These are phyloP conservation scores for Aurinia saxatilis DNA, from an alignment of 345 rosid species.

Conservation along the genomic window DNA sequence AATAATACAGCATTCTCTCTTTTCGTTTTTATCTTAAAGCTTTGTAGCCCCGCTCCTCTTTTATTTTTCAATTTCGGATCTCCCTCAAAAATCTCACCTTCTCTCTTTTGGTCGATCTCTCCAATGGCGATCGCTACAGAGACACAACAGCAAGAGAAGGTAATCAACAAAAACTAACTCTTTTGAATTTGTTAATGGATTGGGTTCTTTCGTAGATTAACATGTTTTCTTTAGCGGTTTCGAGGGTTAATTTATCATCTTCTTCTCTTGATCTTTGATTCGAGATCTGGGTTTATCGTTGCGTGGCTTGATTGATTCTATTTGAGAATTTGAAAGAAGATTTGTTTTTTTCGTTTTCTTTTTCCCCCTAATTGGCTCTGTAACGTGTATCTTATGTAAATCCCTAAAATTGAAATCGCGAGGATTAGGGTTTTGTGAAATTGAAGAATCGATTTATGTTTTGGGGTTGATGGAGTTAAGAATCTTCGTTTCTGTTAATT, in stretches of 20 bases:
- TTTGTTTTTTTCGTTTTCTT: too few relatives aligned
- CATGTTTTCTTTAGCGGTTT: neutral
- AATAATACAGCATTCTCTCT: too few relatives aligned
- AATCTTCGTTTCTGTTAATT: too few relatives aligned
- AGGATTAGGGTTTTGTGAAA: conserved; percentile 1
- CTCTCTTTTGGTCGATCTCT: neutral
- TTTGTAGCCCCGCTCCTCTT: conserved; percentile 17
- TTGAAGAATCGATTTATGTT: neutral
- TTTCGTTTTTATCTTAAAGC: neutral
- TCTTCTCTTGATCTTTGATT: neutral
- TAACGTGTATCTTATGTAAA: too few relatives aligned
- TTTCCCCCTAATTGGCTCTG: too few relatives aligned
- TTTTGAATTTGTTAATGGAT: too few relatives aligned
- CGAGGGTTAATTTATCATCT: neutral
- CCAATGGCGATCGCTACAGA: conserved; percentile 73
- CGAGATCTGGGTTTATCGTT: neutral
- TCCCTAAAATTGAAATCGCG: too few relatives aligned
- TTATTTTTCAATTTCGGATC: neutral
- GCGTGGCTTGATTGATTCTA: neutral
- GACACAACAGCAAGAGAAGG: conserved; percentile 59
- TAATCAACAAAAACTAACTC: neutral
- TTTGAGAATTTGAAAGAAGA: neutral
- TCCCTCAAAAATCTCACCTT: neutral
- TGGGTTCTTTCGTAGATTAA: neutral
- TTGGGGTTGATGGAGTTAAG: too few relatives aligned